Conservation (phyloP, 169 alveolate genomes). For the Cyclospora cayetanensis region DNA sequence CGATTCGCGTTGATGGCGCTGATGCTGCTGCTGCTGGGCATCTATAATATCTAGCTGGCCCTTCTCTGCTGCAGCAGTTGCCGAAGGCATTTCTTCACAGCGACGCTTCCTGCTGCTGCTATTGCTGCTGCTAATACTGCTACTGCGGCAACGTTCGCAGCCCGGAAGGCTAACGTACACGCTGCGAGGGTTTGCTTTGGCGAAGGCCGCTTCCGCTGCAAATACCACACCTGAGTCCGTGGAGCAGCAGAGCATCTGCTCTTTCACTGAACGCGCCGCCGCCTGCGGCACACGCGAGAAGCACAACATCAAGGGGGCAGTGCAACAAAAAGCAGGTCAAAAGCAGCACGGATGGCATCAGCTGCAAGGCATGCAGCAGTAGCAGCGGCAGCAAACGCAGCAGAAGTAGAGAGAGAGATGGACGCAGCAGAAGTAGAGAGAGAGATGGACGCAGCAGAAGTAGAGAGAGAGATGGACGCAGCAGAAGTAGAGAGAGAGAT, state of each 20-base stretch:
- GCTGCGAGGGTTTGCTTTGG: background rate
- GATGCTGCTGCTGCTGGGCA: conserved; percentile 8
- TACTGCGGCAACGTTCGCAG: background rate
- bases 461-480: background rate
- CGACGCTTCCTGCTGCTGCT: background rate
- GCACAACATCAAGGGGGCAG: background rate
- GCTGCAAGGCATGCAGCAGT: too few relatives aligned
- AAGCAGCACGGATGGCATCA: too few relatives aligned
- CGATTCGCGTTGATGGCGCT: background rate
- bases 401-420: background rate
- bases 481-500: background rate
- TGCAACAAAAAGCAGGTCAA: background rate
- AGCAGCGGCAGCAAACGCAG: conserved; percentile 14
- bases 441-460: background rate
- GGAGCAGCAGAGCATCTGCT: conserved; percentile 16
- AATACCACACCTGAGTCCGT: background rate
- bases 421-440: background rate
- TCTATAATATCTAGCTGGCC: too few relatives aligned
- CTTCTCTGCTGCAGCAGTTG: background rate
- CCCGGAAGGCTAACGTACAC: background rate
- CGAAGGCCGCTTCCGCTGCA: background rate
- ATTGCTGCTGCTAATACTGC: background rate
- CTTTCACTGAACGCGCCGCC: conserved; percentile 8
- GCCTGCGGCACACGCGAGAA: conserved; percentile 10
- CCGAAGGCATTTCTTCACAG: background rate